Evolutionary conservation across 2,329 filamentous ascomycete genomes (phyloP), one percentile per base, ranked within the genome.

Genomic region (Xylaria sp.): DNA sequence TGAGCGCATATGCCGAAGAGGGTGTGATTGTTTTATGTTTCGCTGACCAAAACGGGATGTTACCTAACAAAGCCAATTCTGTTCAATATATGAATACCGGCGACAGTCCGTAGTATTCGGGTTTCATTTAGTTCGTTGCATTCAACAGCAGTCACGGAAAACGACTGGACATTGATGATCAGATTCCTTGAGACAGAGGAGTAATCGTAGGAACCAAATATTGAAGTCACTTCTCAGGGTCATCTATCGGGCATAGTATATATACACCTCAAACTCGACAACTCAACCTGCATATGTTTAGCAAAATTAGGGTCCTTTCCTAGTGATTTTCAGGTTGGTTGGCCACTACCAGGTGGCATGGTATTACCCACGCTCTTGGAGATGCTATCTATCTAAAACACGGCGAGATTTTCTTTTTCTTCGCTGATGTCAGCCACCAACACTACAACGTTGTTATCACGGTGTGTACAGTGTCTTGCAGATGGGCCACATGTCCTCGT

Each of bases 1-100:
- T 62, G 51, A 62, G 66, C 55, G 52, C 23, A 62, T 58, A 46
- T 64, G 41, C 36, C 57, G 64, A 62, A 68, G 46, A 48, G 25
- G 18, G 36, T 52, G 28, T 60, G 43, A 28, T 49, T 58, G 23
- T 58, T 51, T 41, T 33, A 28, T 43, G 51, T 36, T 31, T 56
- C 33, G 20, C 18, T 23, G 12, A 56, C 36, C n/a, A 12, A 48
- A 20, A n/a, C 15, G 18, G 41, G 6, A n/a, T 46, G 15, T n/a
- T n/a, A 18, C 28, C 28, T 28, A 28, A 28, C 28, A 28, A 28
- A 28, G 28, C 28, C 28, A 28, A 28, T 28, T 28, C 28, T 28
- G 28, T 28, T 28, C 28, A 28, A 28, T 58, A 43, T 25, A 6
- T 39, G 15, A 8, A 9, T 10, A 31, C 6, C 28, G 8, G 2